These are phyloP conservation scores for Geotrichum fermentans DNA, from an alignment of 1,139 yeast species.

Conservation along the genomic window DNA sequence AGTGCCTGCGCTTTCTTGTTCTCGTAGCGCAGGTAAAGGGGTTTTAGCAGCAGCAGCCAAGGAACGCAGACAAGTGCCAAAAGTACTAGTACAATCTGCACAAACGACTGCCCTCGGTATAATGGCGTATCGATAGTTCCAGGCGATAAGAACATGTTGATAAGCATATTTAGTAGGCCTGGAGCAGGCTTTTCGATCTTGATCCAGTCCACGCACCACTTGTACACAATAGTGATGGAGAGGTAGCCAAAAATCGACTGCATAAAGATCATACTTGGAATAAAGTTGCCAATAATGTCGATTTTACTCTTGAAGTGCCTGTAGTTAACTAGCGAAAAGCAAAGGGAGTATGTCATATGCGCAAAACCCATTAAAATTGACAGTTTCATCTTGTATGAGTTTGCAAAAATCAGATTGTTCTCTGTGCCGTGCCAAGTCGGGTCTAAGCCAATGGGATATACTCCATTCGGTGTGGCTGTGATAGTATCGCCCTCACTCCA, in stretches of 20 bases:
- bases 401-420: slow-evolving; percentile 80
- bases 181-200: slow-evolving; percentile 76
- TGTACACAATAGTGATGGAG: slow-evolving; percentile 76
- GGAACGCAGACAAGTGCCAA: slow-evolving; percentile 90
- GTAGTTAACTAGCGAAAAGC: slow-evolving; percentile 80
- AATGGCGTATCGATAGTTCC: slow-evolving; percentile 79
- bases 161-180: slow-evolving; percentile 87
- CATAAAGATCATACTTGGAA: slow-evolving; percentile 92
- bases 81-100: slow-evolving; percentile 68
- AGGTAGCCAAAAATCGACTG: slow-evolving; percentile 93
- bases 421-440: slow-evolving; percentile 98
- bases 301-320: slow-evolving; percentile 66
- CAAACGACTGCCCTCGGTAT: slow-evolving; percentile 75
- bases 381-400: slow-evolving; percentile 93
- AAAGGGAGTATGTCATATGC: slow-evolving; percentile 89
- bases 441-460: slow-evolving; percentile 82
- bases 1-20: slow-evolving; percentile 34
- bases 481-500: slow-evolving; percentile 61
- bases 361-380: slow-evolving; percentile 91
- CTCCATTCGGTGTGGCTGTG: slow-evolving; percentile 58
- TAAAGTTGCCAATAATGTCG: slow-evolving; percentile 86
- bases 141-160: slow-evolving; percentile 92
- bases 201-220: slow-evolving; percentile 94
- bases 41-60: slow-evolving; percentile 84
- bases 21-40: slow-evolving; percentile 59